Conservation (phyloP, 495 filamentous ascomycete species). For the Xylona heveae region DNA sequence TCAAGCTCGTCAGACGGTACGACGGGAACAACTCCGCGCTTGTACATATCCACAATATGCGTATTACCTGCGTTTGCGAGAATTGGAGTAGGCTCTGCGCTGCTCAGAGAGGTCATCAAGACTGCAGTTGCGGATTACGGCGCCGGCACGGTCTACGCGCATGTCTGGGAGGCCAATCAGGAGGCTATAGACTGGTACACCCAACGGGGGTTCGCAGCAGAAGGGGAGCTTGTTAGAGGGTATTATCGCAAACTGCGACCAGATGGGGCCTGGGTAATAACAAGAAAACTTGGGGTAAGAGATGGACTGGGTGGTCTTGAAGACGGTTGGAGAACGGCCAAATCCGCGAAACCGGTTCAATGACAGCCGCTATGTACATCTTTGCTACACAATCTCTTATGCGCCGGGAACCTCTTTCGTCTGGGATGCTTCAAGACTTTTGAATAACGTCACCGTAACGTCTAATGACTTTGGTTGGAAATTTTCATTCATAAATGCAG, state of each 20-base stretch:
- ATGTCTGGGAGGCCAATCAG: slow-evolving; percentile 85
- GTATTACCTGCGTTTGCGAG: slow-evolving; percentile 65
- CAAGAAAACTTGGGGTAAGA: too few species aligned
- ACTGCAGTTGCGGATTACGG: slow-evolving; percentile 22
- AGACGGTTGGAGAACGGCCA: too few species aligned
- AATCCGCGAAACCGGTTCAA: too few species aligned
- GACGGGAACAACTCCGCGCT: slow-evolving; percentile 10
- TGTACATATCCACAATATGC: slow-evolving; percentile 80
- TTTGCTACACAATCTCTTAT: too few species aligned
- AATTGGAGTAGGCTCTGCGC: slow-evolving; percentile 54
- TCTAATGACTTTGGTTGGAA: too few species aligned
- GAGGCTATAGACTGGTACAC: slow-evolving; percentile 77
- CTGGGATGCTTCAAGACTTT: too few species aligned
- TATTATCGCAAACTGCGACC: slow-evolving; percentile 81
- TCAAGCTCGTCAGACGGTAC: too few species aligned
- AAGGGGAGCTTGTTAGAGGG: slow-evolving; percentile 34
- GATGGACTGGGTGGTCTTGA: too few species aligned
- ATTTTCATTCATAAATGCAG: too few species aligned
- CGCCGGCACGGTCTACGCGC: slow-evolving; percentile 47
- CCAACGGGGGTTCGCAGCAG: slow-evolving; percentile 49
- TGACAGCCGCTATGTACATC: too few species aligned
- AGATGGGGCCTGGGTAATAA: slow-evolving; percentile 57
- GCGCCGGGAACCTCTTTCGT: too few species aligned
- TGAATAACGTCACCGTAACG: too few species aligned
- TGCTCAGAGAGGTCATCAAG: slow-evolving; percentile 36